Conservation (phyloP, 2,329 filamentous ascomycete species). For the Apiospora kogelbergensis region DNA sequence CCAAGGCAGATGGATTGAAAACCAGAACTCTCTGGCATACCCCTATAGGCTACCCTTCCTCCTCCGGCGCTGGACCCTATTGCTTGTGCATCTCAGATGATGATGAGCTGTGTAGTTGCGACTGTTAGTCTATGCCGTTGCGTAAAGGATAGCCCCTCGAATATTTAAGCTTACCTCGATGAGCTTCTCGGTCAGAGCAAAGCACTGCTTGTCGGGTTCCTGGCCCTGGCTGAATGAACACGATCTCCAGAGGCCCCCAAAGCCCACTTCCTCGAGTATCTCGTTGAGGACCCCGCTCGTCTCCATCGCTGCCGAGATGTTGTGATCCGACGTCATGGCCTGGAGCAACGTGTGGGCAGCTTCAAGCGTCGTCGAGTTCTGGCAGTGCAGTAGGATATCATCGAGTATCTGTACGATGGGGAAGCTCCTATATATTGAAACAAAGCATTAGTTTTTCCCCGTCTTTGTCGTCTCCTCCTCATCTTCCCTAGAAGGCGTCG, state of each 20-base stretch:
- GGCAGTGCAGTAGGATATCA: constrained; percentile 61
- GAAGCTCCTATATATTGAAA: constrained; percentile 43
- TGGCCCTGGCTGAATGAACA: constrained; percentile 51
- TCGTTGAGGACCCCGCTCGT: constrained; percentile 50
- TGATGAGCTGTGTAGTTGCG: constrained; percentile 14
- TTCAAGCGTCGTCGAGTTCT: constrained; percentile 59
- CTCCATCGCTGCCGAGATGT: constrained; percentile 49
- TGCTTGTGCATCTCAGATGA: constrained; percentile 12
- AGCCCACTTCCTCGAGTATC: constrained; percentile 59
- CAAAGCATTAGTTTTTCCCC: not conserved
- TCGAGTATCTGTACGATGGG: constrained; percentile 60
- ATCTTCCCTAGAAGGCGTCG: not conserved
- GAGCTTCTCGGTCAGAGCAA: constrained; percentile 57
- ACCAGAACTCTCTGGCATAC: not conserved
- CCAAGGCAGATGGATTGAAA: not conserved
- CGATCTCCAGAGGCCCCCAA: constrained; percentile 61
- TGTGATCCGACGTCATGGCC: constrained; percentile 54
- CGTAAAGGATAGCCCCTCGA: not conserved
- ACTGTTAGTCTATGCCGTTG: not conserved
- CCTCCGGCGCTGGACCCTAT: not conserved
- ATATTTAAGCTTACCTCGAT: constrained; percentile 52
- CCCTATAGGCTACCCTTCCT: not conserved
- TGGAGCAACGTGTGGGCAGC: constrained; percentile 61
- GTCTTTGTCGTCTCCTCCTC: not conserved
- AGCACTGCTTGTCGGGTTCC: constrained; percentile 52